phyloP scores from a whole-genome alignment of 768 basidiomycete genomes.

The Hydnum rufescens region DNA sequence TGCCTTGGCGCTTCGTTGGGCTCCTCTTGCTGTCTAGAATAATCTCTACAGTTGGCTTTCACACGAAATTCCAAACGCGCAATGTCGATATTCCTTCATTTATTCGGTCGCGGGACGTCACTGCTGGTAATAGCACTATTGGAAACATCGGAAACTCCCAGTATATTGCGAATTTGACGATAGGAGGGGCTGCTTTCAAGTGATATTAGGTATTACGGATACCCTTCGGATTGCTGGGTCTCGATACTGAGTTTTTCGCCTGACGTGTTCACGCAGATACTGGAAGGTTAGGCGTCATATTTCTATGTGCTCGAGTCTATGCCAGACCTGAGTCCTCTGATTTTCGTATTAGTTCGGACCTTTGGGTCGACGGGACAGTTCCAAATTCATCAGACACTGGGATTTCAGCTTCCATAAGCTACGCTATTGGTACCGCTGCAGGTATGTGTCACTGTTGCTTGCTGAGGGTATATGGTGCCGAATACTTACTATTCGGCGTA shows the following conservation, averaged over 20 bases:
- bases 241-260: not conserved
- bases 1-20: too few relatives aligned
- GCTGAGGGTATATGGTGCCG: not conserved
- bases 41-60: too few relatives aligned
- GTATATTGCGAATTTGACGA: constrained; percentile 2
- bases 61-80: too few relatives aligned
- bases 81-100: too few relatives aligned
- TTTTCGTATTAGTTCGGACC: constrained; percentile 2
- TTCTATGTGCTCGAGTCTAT: not conserved
- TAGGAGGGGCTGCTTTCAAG: constrained; percentile 1
- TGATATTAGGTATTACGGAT: not conserved
- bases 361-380: constrained; percentile 2
- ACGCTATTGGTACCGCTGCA: constrained; percentile 1
- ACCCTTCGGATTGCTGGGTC: not conserved
- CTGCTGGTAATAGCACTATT: not conserved
- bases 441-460: not conserved
- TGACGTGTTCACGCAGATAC: not conserved
- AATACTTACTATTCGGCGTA: not conserved
- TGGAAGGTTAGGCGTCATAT: constrained; percentile 1
- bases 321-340: not conserved
- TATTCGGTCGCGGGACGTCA: too few relatives aligned
- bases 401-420: not conserved
- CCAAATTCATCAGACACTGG: not conserved
- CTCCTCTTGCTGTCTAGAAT: too few relatives aligned
- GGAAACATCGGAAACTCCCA: not conserved